Base-by-base conservation (phyloP, 371 early-diverging fungal genomes). In the Mortierella sp. region DNA sequence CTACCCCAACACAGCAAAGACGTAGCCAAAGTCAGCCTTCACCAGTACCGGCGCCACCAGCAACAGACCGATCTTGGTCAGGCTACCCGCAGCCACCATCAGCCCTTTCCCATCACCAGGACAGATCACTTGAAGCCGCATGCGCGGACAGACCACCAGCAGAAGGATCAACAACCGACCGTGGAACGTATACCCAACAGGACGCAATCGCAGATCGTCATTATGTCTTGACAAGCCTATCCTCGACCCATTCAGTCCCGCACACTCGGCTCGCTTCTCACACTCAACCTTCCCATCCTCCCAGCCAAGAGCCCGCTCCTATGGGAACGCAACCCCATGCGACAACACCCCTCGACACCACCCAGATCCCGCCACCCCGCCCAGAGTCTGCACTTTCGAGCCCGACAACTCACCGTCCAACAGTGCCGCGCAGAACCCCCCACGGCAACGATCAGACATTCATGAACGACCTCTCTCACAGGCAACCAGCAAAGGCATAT, bases 171-270 rank as follows among this genome's bases (percentile, higher is more conserved):
- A 10, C 44, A 31, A 39, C 58, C 8, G 69, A 39, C 39, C 14
- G 55, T 41, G 53, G 14, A 55, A 24, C 24, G 41, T 66, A 69
- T 53, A 70, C 76, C 69, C 70, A 70, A 34, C 64, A 47, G 19
- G 31, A 16, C 10, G 45, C 22, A 8, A 29, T 41, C 4, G 41
- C 72, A 9, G 75, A 79, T 34, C 79, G 79, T 50, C 79, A 71
- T 61, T 79, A 79, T 48, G 79, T 79, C 5, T 48, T 75, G 39
- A 71, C 75, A 37, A 79, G 79, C 52, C 53, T 66, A 22, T 50
- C 45, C 31, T 68, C 78, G 9, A 31, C 73, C 1, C 65, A 66
- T 4, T n/a, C 41, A n/a, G 40, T 61, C 44, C 43, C 55, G 16
- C 76, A 63, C 24, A 45, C 40, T 41, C 64, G 66, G 53, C 53